Base-by-base conservation (phyloP, 768 basidiomycete genomes). In the Kwoniella sp. region DNA sequence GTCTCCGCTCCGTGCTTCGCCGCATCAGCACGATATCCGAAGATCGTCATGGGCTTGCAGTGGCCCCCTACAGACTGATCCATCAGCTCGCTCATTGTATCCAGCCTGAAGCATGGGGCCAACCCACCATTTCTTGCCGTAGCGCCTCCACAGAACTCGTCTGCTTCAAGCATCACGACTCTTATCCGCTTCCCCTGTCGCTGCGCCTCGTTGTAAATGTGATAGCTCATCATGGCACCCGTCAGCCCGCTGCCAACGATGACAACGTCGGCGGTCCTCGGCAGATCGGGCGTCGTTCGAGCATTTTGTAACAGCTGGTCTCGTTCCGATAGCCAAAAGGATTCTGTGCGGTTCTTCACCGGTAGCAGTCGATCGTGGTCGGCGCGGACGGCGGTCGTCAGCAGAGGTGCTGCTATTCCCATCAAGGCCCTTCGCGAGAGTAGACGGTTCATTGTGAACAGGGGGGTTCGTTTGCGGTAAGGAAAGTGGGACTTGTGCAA, bases 311-410 rank as follows among this genome's bases (percentile, higher is more conserved):
- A 65, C 22, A 59, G 25, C 0, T 38, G 57, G 34, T 74, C 70
- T 37, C 69, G 54, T 59, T 73, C 69, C 8, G 66, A 61, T 29
- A 75, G 64, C 73, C 73, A 75, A 60, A 75, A 75, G 9, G 73
- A 61, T 55, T 66, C 64, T 15, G 61, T 61, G 4, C 69, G 64
- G 52, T 71, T 64, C 17, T 61, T 30, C 7, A 73, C 71, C 0
- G 73, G 73, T 23, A 75, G 65, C 41, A 71, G 47, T 48, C 58
- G 23, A 22, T 53, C 38, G 1, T 52, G 37, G 17, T 45, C 52
- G 8, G 52, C 25, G 52, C 15, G 15, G 9, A 17, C 52, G 15
- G 52, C 23, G 22, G 29, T 25, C 5, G 29, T 29, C 15, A 30
- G 23, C 17, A 54, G 12, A 29, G 52, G 25, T 5, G 28, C 22